These are phyloP conservation scores for Raffaelea albimanens DNA, from an alignment of 2,329 filamentous ascomycete genomes.

Conservation along the genomic window DNA sequence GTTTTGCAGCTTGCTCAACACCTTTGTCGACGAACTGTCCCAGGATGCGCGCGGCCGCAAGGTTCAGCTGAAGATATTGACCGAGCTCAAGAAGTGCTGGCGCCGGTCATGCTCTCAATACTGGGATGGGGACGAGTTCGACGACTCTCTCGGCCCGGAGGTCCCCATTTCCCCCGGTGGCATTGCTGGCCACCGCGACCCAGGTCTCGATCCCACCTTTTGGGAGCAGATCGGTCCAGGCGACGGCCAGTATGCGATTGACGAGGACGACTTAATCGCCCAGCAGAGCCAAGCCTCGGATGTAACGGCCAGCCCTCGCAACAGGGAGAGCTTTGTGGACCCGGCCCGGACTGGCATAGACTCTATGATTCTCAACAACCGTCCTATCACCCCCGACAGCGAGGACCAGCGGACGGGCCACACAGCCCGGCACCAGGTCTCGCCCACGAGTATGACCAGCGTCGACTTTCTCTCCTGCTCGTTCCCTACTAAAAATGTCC, in stretches of 20 bases:
- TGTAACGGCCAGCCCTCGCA: not conserved
- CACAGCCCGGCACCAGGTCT: conserved; percentile 26
- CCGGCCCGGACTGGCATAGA: conserved; percentile 38
- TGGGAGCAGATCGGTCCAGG: conserved; percentile 40
- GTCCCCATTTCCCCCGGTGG: conserved; percentile 68
- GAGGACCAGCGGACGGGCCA: not conserved
- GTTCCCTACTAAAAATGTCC: conserved; percentile 43
- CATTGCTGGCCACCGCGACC: conserved; percentile 51
- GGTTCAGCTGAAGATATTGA: conserved; percentile 71
- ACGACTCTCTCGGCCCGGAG: conserved; percentile 50
- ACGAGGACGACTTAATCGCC: conserved; percentile 21
- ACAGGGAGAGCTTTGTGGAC: conserved; percentile 19
- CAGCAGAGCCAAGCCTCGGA: not conserved
- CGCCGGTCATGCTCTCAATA: conserved; percentile 79
- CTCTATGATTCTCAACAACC: conserved; percentile 32
- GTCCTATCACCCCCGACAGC: conserved; percentile 38
- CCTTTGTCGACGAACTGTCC: conserved; percentile 46
- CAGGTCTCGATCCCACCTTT: conserved; percentile 42
- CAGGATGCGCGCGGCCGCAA: conserved; percentile 34
- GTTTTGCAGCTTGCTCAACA: conserved; percentile 77
- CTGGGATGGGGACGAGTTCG: conserved; percentile 69
- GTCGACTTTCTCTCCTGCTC: conserved; percentile 55
- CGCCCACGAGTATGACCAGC: conserved; percentile 49
- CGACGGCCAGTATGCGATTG: conserved; percentile 35
- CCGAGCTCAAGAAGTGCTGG: conserved; percentile 96